Evolutionary conservation across 1,284 basidiomycete species (phyloP), one percentile per base, ranked within the genome.

Genomic region (Malassezia arunalokei): DNA sequence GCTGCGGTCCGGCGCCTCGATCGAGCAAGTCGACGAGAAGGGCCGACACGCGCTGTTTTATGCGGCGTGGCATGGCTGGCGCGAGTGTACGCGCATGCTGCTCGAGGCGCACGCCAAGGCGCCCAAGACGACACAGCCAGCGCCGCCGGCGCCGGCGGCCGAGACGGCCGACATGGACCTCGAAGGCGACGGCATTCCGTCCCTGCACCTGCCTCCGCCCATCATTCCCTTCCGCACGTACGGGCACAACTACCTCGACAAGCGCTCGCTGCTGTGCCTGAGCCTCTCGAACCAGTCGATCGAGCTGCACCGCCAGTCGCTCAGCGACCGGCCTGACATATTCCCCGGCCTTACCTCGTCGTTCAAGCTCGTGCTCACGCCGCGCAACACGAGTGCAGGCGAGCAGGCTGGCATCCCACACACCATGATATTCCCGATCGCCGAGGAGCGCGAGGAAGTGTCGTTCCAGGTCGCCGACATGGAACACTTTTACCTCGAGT

Each of bases 1-100:
- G 29, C 79, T 98, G 8, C 80, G 82, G 32, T 84, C 85, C 6
- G 85, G 87, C 3, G 83, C 83, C 58, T 81, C 85, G 49, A 81
- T 86, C 31, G 79, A 83, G 64, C 78, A 80, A 20, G 76, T 78
- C 38, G 94, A 98, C 74, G 94, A 99, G 74, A 80, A 87, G 52
- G 84, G 83, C 20, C 85, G 87, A 66, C 81, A 82, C 43, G 82
- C 92, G 12, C 80, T 90, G 39, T 91, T 95, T 76, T 96, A 96
- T 68, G 91, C 94, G 0, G 90, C 89, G 4, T 99, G 94, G 92
- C 88, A 89, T 66, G 94, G 94, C 2, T 89, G 96, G 72, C 82
- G 86, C 50, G 77, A 78, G 37, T 68, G 72, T 47, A 51, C 59
- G 77, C 78, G 52, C 80, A 78, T 39, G 76, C 73, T 44, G 77